These are phyloP conservation scores for Boletus sp. DNA, from an alignment of 768 basidiomycete genomes.

Conservation along the genomic window DNA sequence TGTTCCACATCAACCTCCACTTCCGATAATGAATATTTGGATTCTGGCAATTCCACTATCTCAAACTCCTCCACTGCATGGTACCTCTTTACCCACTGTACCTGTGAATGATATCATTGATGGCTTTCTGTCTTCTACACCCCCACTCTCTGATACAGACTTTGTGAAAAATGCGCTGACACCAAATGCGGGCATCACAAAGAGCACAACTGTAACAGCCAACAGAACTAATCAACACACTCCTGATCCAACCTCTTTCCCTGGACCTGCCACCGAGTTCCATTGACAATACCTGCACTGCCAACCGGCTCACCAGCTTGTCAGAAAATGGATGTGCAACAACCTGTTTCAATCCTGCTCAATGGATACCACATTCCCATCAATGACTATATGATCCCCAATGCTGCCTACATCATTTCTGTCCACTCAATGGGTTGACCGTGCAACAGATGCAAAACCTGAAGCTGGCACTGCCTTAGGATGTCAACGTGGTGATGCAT, in stretches of 20 bases:
- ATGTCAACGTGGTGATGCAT: constrained; percentile 37
- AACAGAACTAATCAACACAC: constrained; percentile 27
- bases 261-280: constrained; percentile 16
- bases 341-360: constrained; percentile 37
- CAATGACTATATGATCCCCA: constrained; percentile 39
- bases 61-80: constrained; percentile 36
- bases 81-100: constrained; percentile 22
- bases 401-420: constrained; percentile 33
- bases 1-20: no score
- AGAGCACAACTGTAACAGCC: constrained; percentile 33
- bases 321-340: constrained; percentile 50
- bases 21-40: constrained; percentile 37
- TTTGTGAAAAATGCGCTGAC: constrained; percentile 15
- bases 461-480: constrained; percentile 51
- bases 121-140: constrained; percentile 33
- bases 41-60: constrained; percentile 31
- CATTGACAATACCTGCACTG: constrained; percentile 25
- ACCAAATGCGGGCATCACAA: constrained; percentile 20
- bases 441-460: constrained; percentile 60
- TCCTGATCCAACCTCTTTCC: constrained; percentile 13
- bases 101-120: constrained; percentile 36
- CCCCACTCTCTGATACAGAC: constrained; percentile 45
- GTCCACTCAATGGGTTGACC: constrained; percentile 43
- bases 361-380: constrained; percentile 51
- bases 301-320: constrained; percentile 40